phyloP scores from a whole-genome alignment of 106 monocot species.

The Dioscorea alata region DNA sequence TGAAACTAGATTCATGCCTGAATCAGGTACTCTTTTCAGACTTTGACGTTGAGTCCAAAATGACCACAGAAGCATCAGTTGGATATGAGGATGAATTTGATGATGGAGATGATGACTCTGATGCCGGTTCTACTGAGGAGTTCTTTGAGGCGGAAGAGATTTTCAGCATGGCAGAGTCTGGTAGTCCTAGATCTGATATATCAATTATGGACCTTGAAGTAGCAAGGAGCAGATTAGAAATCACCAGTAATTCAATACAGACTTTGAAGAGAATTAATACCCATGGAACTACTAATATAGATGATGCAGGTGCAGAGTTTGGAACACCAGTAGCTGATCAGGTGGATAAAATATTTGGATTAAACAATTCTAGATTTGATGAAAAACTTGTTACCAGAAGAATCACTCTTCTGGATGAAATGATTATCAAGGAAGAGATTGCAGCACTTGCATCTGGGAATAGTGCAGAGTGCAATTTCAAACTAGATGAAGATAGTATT shows the following conservation, averaged over 20 bases:
- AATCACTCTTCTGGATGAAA: slow-evolving; percentile 2
- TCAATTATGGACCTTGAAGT: slow-evolving; percentile 24
- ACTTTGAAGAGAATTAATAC: slow-evolving; percentile 5
- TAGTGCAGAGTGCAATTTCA: slow-evolving; percentile 1
- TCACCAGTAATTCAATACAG: slow-evolving; percentile 10
- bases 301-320: slow-evolving; percentile 13
- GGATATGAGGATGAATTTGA: slow-evolving; percentile 47
- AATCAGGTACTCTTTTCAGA: slow-evolving; percentile 99
- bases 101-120: not conserved
- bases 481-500: not conserved
- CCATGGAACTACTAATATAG: slow-evolving; percentile 3
- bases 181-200: slow-evolving; percentile 22
- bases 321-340: slow-evolving; percentile 5
- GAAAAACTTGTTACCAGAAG: not conserved
- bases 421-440: not conserved
- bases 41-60: slow-evolving; percentile 42
- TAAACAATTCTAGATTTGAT: not conserved
- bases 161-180: slow-evolving; percentile 63
- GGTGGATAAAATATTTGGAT: slow-evolving; percentile 6
- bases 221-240: slow-evolving; percentile 12
- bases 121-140: slow-evolving; percentile 43
- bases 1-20: slow-evolving; percentile 56
- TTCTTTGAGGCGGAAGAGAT: slow-evolving; percentile 99
- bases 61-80: slow-evolving; percentile 16
- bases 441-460: not conserved